Evolutionary conservation across 1,139 yeast species (phyloP).

Genomic region (Saccharomyces uvarum): DNA sequence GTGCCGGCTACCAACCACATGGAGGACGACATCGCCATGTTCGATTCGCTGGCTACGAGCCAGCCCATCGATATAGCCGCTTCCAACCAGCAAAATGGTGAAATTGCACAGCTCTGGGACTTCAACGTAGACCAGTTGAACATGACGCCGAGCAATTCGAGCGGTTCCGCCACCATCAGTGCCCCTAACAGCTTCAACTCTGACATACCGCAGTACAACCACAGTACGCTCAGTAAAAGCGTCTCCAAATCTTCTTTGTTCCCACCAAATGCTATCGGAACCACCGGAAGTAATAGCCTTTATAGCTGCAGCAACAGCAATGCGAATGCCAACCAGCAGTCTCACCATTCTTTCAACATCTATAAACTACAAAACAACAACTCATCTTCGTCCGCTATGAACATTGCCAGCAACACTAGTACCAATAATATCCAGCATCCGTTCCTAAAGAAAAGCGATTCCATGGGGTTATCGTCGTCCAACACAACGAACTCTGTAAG

Average conservation of each 20-base stretch:
- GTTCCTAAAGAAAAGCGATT: constrained; percentile 5
- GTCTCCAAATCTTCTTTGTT: not conserved
- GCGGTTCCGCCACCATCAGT: constrained; percentile 32
- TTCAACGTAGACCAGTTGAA: constrained; percentile 31
- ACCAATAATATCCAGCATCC: constrained; percentile 4
- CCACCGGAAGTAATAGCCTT: not conserved
- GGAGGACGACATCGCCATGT: not conserved
- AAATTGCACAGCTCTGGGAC: constrained; percentile 33
- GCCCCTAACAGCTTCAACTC: constrained; percentile 31
- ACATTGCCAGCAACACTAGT: not conserved
- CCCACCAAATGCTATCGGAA: not conserved
- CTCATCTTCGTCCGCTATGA: not conserved
- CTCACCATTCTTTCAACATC: not conserved
- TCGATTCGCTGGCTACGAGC: not conserved
- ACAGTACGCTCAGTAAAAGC: not conserved
- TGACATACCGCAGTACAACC: constrained; percentile 11
- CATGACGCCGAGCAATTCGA: constrained; percentile 31
- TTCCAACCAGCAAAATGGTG: constrained; percentile 32
- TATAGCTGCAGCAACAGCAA: not conserved
- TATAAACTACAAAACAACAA: not conserved
- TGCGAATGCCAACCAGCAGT: not conserved
- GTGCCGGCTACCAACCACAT: not conserved
- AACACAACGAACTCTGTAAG: constrained; percentile 25
- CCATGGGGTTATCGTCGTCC: constrained; percentile 13
- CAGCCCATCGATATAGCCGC: constrained; percentile 9